Evolutionary conservation across 768 basidiomycete species (phyloP), one percentile per base, ranked within the genome.

Genomic region (Pulveroboletus sp.): DNA sequence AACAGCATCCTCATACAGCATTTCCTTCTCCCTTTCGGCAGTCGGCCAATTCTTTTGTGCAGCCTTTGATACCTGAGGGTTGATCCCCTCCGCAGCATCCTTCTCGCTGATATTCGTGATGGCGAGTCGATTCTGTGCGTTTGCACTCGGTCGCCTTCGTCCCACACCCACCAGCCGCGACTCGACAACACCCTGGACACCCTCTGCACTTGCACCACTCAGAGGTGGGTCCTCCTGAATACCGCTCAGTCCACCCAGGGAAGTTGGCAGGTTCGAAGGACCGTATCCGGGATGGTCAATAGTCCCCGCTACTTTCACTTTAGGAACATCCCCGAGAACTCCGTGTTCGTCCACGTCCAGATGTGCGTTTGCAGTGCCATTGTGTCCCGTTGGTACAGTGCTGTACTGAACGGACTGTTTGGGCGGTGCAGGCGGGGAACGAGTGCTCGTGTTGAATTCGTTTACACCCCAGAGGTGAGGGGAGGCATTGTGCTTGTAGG

Each of bases 21-120:
- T 43, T 50, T 56, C 65, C 63, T 79, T 79, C 52, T 79, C 77
- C 39, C 76, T 69, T 55, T 76, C 78, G 5, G 76, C 77, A 2
- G 63, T 65, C 3, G 54, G 52, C 63, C 63, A 67, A 11, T 21
- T 32, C 30, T 47, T 63, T 33, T 43, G 52, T 3, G 54, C 45
- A 24, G 42, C 52, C 31, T 32, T 48, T 26, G 46, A 27, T 3
- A 30, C 40, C 15, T 60, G 57, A 21, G 65, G 63, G 65, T 40
- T 52, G 2, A 57, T 49, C 15, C 57, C 65, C 10, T 64, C 68
- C 28, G 52, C 76, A 66, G 47, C 79, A 71, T 70, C 68, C 36
- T 64, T 60, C 30, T 76, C 72, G 17, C 65, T 69, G 31, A 64
- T 57, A 50, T 78, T 78, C 32, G 70, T 69, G 31, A 76, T 65